Base-by-base conservation (phyloP, 441 rosid species). In the Adansonia madagascariensis region DNA sequence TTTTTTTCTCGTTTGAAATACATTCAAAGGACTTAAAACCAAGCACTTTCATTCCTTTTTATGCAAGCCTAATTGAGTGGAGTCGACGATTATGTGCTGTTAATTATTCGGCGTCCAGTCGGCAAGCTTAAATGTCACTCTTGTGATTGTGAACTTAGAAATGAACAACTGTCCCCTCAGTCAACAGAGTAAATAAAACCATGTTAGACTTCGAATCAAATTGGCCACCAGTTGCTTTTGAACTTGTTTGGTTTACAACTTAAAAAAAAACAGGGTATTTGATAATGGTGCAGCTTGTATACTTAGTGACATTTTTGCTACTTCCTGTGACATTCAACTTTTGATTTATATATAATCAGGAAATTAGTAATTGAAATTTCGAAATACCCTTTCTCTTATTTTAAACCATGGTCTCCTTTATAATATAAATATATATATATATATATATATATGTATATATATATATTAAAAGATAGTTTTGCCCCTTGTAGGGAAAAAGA, bases 31-130 rank as follows among this genome's bases (percentile, higher is more conserved):
- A 24, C 1, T 24, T 24, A 24, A 24, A 24, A 24, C 27, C 27
- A 24, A 24, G 22, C 59, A 55, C 20, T n/a, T 56, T 18, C 27
- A 18, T 56, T 56, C 27, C 61, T 18, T 7, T 18, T 18, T 18
- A 4, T 56, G 5, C 22, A 7, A 64, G 14, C 47, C 67, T 41
- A 49, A 39, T 39, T 15, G 24, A 64, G 47, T 64, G 22, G 70
- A 35, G 20, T 46, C 8, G 63, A 80, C 55, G 82, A 18, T 71
- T 71, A 53, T 72, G 72, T 9, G 62, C 77, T 9, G 68, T 64
- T 56, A 44, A 44, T 61, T 41, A 22, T 49, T 20, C 2, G 35
- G 73, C 8, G 4, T 47, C 18, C 1, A 12, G 31, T 59, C 14
- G 20, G 20, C 49, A 47, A 57, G 27, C 75, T 79, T 74, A 14